phyloP scores from a whole-genome alignment of 2,329 filamentous ascomycete genomes.

The Xylaria sp. region DNA sequence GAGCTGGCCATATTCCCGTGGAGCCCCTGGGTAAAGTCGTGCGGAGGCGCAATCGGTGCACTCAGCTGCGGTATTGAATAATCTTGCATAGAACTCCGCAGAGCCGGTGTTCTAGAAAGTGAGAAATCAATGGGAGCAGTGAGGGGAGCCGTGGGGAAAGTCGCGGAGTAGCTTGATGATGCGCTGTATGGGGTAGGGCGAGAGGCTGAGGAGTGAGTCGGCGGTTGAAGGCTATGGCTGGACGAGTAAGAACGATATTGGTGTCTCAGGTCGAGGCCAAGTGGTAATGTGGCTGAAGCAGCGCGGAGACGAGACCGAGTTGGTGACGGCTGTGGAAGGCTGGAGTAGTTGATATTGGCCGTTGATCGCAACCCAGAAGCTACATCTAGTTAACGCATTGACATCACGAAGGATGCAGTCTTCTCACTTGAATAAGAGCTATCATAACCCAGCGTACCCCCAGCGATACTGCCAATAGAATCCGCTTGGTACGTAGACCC shows the following conservation, averaged over 20 bases:
- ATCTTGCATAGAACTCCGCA: slow-evolving; percentile 37
- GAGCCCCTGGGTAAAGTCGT: slow-evolving; percentile 48
- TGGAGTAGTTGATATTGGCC: slow-evolving; percentile 46
- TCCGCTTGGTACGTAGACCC: slow-evolving; percentile 48
- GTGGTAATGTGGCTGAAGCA: slow-evolving; percentile 35
- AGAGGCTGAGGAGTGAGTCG: slow-evolving; percentile 30
- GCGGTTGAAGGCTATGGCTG: slow-evolving; percentile 28
- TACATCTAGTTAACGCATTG: slow-evolving; percentile 26
- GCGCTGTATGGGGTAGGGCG: slow-evolving; percentile 38
- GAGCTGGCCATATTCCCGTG: slow-evolving; percentile 38
- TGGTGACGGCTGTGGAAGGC: slow-evolving; percentile 41
- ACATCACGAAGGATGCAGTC: not conserved
- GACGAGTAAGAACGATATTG: slow-evolving; percentile 31
- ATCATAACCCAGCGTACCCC: slow-evolving; percentile 45
- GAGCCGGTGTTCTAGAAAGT: slow-evolving; percentile 40
- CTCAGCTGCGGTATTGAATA: slow-evolving; percentile 52
- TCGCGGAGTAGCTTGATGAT: slow-evolving; percentile 43
- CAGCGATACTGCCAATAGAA: slow-evolving; percentile 39
- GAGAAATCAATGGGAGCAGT: slow-evolving; percentile 51
- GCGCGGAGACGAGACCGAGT: slow-evolving; percentile 45
- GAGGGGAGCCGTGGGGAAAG: slow-evolving; percentile 50
- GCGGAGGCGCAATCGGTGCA: slow-evolving; percentile 48
- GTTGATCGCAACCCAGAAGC: slow-evolving; percentile 45
- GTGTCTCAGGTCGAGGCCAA: slow-evolving; percentile 31
- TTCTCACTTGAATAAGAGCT: slow-evolving; percentile 48